Evolutionary conservation across 2,329 filamentous ascomycete genomes (phyloP), one percentile per base, ranked within the genome.

Genomic region (Diplodia sapinea): DNA sequence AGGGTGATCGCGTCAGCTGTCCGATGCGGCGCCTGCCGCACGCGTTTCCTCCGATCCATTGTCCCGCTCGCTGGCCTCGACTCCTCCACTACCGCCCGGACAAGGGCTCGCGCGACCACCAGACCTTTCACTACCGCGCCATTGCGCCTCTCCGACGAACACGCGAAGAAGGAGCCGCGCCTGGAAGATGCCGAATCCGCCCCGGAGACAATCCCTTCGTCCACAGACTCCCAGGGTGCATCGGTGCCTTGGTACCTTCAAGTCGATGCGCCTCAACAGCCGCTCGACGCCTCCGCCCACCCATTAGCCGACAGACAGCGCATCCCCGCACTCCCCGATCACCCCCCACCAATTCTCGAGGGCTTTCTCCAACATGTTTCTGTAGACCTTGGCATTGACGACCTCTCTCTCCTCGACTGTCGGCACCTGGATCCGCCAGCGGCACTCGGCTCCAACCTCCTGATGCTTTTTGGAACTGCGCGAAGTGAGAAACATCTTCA

Each of bases 401-500:
- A 93, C 67, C 83, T 99, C 56, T 85, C 85, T 1, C 80, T 99
- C 6, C 83, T 97, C 57, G 95, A 99, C 75, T 84, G 99, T 38
- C 92, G 95, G 67, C 82, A 87, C 47, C 84, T 98, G 61, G 91
- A 97, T 73, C 93, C 94, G 0, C 91, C 94, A 0, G 89, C 94
- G 0, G 94, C 94, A 0, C 85, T 99, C 1, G 95, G 95, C 1
- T 88, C 92, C 1, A 94, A 94, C 73, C 85, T 97, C 33, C 85
- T 99, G 65, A 98, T 98, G 95, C 81, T 99, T 36, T 88, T 99
- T 70, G 93, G 91, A 50, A 97, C 93, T 9, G 92, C 94, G 15
- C 90, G 95, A 68, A 96, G 92, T 73, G 92, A 97, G 78, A 93
- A 94, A 64, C 95, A 99, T 81, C 83, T 99, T 43, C 94, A 97